Base-by-base conservation (phyloP, 805 yeast genomes). In the Starmerella davenportii region DNA sequence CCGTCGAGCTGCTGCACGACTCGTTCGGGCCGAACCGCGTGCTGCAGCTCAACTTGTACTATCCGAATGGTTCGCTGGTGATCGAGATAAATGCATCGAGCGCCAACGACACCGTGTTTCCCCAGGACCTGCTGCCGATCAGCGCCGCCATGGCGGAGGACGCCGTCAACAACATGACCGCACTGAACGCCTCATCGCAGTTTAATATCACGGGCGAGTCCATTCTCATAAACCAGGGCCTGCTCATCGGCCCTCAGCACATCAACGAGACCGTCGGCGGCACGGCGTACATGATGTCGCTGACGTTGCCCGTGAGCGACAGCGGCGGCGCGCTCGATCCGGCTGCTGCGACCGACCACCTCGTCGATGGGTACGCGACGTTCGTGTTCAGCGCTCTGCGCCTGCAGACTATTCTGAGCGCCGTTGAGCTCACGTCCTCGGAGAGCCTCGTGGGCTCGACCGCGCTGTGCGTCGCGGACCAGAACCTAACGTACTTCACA, bases 321-420 rank as follows among this genome's bases (percentile, higher is more conserved):
- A 30, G 18, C 16, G 18, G 30, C 21, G 27, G 18, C 21, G 32
- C 16, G 27, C 7, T 35, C 15, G 24, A 36, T 27, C 11, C 31
- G 18, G 4, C 34, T 17, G 31, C 21, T 16, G 8, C 16, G 9
- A 21, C 19, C 13, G 8, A 14, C 19, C 23, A 14, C 24, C 36
- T 25, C 4, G 32, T 37, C 16, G 30, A 42, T 2, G 52, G 52
- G 17, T 49, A 34, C 17, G 50, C 43, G 2, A 48, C 52, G 11
- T 45, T 39, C 15, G 17, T 46, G 4, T 42, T 44, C 21, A 38
- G 35, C 21, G 31, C 41, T 8, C 27, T 25, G 21, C 41, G 38
- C 18, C 23, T 49, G 9, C 40, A 49, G 27, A 36, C 30, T 5
- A 35, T 45, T 4, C 30, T 49, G 25, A 20, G 37, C 11, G 42